Evolutionary conservation across 345 rosid genomes (phyloP).

Genomic region (Bruguiera sexangula): DNA sequence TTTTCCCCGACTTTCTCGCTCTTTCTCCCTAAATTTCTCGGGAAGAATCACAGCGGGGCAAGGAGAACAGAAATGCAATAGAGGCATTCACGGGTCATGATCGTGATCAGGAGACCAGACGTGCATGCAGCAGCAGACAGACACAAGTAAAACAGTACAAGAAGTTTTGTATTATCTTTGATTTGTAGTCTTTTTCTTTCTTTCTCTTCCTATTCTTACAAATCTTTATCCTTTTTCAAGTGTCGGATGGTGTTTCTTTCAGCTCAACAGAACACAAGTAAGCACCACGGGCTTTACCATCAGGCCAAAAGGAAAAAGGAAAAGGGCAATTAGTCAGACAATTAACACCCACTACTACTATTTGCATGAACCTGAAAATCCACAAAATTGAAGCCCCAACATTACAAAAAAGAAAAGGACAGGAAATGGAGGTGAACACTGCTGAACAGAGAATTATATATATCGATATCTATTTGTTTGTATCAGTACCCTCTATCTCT

Average conservation of each 20-base stretch:
- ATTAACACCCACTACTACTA: not conserved
- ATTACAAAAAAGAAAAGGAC: not conserved
- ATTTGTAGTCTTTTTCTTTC: constrained; percentile 2
- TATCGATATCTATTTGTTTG: too few relatives aligned
- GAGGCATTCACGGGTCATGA: constrained; percentile 27
- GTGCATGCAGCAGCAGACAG: constrained; percentile 31
- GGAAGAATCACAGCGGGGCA: constrained; percentile 16
- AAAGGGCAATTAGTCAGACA: not conserved
- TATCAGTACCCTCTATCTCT: too few relatives aligned
- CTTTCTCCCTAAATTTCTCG: constrained; percentile 13
- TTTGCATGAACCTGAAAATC: not conserved
- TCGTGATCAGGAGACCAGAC: constrained; percentile 38
- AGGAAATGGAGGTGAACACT: not conserved
- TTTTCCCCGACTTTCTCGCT: constrained; percentile 33
- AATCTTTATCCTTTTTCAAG: not conserved
- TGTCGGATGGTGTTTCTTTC: constrained; percentile 3
- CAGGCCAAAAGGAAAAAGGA: too few relatives aligned
- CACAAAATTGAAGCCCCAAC: not conserved
- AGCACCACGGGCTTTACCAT: not conserved
- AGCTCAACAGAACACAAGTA: not conserved
- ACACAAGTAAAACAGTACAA: constrained; percentile 9
- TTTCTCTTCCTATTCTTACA: not conserved
- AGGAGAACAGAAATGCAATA: constrained; percentile 29
- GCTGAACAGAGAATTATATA: not conserved
- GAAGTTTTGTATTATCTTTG: constrained; percentile 15